These are phyloP conservation scores for Mesembryanthemum crystallinum DNA, from an alignment of 148 eudicot genomes.

Conservation along the genomic window DNA sequence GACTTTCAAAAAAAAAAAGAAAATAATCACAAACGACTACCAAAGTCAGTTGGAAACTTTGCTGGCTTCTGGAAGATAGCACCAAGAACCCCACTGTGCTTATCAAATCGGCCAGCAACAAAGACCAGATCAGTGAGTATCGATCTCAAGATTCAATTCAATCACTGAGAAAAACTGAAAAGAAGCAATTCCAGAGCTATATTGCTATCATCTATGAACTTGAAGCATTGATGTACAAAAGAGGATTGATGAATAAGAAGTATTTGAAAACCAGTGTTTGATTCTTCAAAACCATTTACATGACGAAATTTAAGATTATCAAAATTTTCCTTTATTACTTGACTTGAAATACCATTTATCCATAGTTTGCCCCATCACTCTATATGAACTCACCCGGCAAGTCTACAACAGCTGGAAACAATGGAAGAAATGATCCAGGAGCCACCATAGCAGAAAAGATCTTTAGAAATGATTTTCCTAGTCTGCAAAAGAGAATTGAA, in stretches of 20 bases:
- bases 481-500: conserved; percentile 41
- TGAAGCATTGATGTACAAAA: conserved; percentile 3
- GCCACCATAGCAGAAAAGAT: conserved; percentile 76
- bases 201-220: background rate
- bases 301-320: background rate
- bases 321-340: background rate
- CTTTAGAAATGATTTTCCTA: conserved; percentile 60
- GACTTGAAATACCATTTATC: background rate
- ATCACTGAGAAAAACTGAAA: background rate
- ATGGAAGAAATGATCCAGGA: conserved; percentile 85
- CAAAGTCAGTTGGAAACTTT: too few relatives aligned
- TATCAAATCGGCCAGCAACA: background rate
- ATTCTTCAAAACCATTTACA: background rate
- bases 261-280: background rate
- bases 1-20: background rate
- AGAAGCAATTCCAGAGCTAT: background rate
- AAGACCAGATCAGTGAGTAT: background rate
- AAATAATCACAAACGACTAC: background rate
- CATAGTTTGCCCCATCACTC: background rate
- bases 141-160: background rate
- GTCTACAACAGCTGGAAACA: conserved; percentile 75
- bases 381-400: conserved; percentile 68
- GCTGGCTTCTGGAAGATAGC: background rate
- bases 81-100: background rate
- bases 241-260: background rate